phyloP scores from a whole-genome alignment of 164 flowering plant species.

The Taxillus chinensis region DNA sequence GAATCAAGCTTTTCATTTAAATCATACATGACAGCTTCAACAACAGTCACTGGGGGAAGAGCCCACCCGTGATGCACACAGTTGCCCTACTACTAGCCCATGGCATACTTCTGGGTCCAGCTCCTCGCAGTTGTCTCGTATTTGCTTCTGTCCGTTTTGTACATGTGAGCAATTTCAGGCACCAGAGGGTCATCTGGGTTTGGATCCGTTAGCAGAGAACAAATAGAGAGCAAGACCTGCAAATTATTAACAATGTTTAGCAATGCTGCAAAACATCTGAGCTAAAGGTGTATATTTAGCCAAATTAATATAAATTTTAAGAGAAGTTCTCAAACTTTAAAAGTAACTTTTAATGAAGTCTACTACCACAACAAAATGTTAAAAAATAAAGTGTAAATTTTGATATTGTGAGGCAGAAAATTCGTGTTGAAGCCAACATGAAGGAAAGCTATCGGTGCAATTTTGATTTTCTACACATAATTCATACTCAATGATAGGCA shows the following conservation, averaged over 20 bases:
- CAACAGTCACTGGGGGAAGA: slow-evolving; percentile 10
- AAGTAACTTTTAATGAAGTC: too few species aligned
- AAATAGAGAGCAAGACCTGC: slow-evolving; percentile 35
- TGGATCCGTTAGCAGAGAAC: slow-evolving; percentile 36
- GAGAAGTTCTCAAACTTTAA: too few species aligned
- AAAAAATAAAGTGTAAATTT: too few species aligned
- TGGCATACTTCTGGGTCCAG: slow-evolving; percentile 67
- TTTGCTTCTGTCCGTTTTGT: slow-evolving; percentile 37
- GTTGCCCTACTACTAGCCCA: slow-evolving; percentile 40
- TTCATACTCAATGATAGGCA: too few species aligned
- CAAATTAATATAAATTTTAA: too few species aligned
- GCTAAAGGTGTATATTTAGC: too few species aligned
- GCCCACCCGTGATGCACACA: slow-evolving; percentile 11
- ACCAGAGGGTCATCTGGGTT: slow-evolving; percentile 40
- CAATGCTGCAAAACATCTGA: too few species aligned
- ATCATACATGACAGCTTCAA: slow-evolving; percentile 13
- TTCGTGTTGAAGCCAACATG: too few species aligned
- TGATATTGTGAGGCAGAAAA: too few species aligned
- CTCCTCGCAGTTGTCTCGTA: slow-evolving; percentile 37
- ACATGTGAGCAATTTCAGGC: slow-evolving; percentile 40
- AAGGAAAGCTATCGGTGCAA: too few species aligned
- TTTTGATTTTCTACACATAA: too few species aligned
- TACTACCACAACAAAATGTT: too few species aligned
- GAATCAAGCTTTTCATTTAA: slow-evolving; percentile 6
- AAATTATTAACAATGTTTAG: background rate